Evolutionary conservation across 2,329 filamentous ascomycete genomes (phyloP), one percentile per base, ranked within the genome.

Genomic region (Torrubiella hemipterigena): DNA sequence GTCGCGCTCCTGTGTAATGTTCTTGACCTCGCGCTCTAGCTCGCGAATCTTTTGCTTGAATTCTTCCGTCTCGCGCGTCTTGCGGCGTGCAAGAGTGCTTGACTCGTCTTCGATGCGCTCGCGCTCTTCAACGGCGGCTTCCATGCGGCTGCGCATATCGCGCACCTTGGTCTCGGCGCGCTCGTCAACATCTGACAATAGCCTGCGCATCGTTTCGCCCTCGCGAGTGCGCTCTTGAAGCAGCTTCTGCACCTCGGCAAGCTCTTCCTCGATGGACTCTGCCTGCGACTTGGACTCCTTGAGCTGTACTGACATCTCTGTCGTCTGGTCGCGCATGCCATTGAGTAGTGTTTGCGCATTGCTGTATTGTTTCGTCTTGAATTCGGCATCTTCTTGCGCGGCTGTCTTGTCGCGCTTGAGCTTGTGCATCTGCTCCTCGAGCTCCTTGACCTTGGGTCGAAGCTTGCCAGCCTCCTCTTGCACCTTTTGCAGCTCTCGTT

Each of bases 101-200:
- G 85, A 77, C 56, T 96, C 87, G 39, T 96, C 87, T 55, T 98
- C 89, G 3, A 86, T 78, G 3, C 85, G 76, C 51, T 98, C 91
- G 13, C 91, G 75, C 54, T 98, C 91, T 51, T 95, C 87, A n/a
- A 93, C 70, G 0, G 87, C 87, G 2, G 82, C 67, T 47, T 96
- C 89, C 68, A 96, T 79, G 3, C 81, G 76, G 35, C 84, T 77
- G 32, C 84, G 80, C 77, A 94, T 91, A 41, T 96, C 89, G 17
- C 84, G 77, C 13, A 93, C 73, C 47, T 85, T 82, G 37, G 65
- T 65, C 42, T 96, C 87, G 2, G 87, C 77, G 8, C 83, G 71
- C 37, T 81, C 74, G 51, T 96, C 85, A 7, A 87, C 83, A 42
- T 96, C 89, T 12, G 79, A 78, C 10, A 98, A 63, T 37, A 96